These are phyloP conservation scores for Penicillium ucsense DNA, from an alignment of 495 filamentous ascomycete species.

Conservation along the genomic window DNA sequence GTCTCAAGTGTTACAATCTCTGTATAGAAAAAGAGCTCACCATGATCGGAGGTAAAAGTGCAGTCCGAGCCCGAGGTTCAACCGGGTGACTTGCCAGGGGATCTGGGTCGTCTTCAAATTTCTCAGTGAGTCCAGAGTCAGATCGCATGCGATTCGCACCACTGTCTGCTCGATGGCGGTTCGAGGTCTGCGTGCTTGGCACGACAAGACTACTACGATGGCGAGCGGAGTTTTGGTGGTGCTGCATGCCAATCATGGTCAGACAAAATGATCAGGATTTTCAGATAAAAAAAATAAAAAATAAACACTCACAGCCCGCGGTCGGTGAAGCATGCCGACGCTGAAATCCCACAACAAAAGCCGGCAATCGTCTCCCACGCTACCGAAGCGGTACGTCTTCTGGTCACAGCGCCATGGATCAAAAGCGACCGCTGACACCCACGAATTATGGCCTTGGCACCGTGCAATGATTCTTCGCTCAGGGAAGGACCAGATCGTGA, in stretches of 20 bases:
- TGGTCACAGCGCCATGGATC: conserved; percentile 96
- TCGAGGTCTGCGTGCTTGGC: conserved; percentile 49
- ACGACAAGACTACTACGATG: conserved; percentile 30
- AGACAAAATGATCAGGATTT: not conserved
- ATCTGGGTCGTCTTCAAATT: conserved; percentile 34
- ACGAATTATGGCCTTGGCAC: conserved; percentile 89
- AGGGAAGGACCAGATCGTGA: conserved; percentile 84
- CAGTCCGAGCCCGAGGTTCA: conserved; percentile 66
- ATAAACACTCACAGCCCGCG: conserved; percentile 54
- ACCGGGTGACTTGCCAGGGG: conserved; percentile 60
- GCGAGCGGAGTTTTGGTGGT: conserved; percentile 33
- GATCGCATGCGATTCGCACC: conserved; percentile 45
- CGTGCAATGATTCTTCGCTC: conserved; percentile 81
- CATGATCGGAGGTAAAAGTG: conserved; percentile 89
- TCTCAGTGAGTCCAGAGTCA: conserved; percentile 56
- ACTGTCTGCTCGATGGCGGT: conserved; percentile 67
- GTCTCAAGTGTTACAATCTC: not conserved
- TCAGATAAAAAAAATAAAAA: not conserved
- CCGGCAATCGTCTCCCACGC: conserved; percentile 87
- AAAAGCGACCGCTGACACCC: conserved; percentile 88
- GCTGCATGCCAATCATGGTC: conserved; percentile 28
- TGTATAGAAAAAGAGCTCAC: conserved; percentile 29
- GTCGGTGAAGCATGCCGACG: conserved; percentile 88
- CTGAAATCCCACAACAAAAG: conserved; percentile 95
- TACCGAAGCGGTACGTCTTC: conserved; percentile 87